phyloP scores from a whole-genome alignment of 306 rosid genomes.

The Lagenaria siceraria region DNA sequence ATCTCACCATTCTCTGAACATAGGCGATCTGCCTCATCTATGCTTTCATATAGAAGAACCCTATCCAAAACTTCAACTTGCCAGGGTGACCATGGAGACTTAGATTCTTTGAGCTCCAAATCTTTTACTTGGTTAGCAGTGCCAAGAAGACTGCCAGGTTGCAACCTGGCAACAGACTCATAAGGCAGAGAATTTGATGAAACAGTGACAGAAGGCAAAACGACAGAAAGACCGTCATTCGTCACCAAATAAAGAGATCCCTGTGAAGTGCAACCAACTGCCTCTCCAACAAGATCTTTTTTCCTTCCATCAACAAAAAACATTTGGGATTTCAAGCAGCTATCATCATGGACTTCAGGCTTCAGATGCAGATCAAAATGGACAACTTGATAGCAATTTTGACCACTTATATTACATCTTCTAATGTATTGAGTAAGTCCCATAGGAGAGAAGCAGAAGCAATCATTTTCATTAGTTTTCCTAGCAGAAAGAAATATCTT shows the following conservation, averaged over 20 bases:
- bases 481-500: constrained; percentile 50
- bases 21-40: constrained; percentile 60
- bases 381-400: constrained; percentile 39
- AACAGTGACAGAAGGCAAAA: constrained; percentile 61
- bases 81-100: constrained; percentile 46
- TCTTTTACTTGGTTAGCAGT: constrained; percentile 27
- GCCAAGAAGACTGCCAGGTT: constrained; percentile 27
- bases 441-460: constrained; percentile 60
- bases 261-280: constrained; percentile 70
- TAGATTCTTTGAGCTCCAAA: constrained; percentile 33
- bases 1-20: constrained; percentile 84
- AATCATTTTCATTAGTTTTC: constrained; percentile 45
- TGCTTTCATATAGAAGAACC: constrained; percentile 71
- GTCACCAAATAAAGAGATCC: constrained; percentile 77
- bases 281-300: constrained; percentile 55
- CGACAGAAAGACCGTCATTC: constrained; percentile 62
- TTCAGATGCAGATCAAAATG: constrained; percentile 51
- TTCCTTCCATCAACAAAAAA: constrained; percentile 30
- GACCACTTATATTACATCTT: constrained; percentile 25
- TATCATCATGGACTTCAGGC: constrained; percentile 47
- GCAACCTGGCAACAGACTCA: constrained; percentile 46
- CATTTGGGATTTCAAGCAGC: constrained; percentile 30
- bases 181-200: constrained; percentile 49
- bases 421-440: constrained; percentile 63
- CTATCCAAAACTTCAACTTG: constrained; percentile 76